These are phyloP conservation scores for Rhododendron molle DNA, from an alignment of 148 eudicot species.

Conservation along the genomic window DNA sequence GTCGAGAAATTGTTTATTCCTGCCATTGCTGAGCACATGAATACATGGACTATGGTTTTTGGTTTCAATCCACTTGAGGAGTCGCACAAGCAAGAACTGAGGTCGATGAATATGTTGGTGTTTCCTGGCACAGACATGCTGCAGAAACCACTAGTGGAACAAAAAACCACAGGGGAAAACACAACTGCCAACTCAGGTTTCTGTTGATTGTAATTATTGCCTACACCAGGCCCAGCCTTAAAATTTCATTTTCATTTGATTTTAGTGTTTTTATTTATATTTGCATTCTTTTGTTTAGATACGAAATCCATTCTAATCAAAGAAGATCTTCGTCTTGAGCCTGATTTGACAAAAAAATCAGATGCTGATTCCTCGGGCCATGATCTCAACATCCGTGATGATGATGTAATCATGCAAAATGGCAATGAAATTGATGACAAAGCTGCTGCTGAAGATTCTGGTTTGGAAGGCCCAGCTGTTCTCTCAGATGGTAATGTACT, in stretches of 20 bases:
- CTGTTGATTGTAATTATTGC: background rate
- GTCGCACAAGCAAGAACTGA: conserved; percentile 61
- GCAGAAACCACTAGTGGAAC: conserved; percentile 53
- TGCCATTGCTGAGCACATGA: conserved; percentile 88
- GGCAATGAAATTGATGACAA: conserved; percentile 21
- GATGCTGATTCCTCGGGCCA: conserved; percentile 34
- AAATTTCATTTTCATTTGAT: background rate
- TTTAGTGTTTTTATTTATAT: conserved; percentile 9
- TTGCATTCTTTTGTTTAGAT: conserved; percentile 23
- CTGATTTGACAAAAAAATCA: conserved; percentile 27
- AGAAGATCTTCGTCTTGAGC: conserved; percentile 13
- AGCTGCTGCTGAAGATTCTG: conserved; percentile 21
- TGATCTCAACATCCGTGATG: conserved; percentile 22
- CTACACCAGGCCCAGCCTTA: background rate
- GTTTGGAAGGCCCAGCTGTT: conserved; percentile 19
- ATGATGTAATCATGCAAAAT: conserved; percentile 16
- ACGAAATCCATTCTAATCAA: conserved; percentile 18
- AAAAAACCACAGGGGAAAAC: conserved; percentile 31
- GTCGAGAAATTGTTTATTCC: conserved; percentile 84
- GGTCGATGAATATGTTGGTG: conserved; percentile 76
- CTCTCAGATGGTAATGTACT: conserved; percentile 18
- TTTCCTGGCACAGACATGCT: conserved; percentile 96
- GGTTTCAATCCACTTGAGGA: conserved; percentile 65
- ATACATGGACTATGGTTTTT: conserved; percentile 83
- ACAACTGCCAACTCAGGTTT: conserved; percentile 26